Evolutionary conservation across 257 asterid genomes (phyloP).

Genomic region (Gardenia jasminoides): DNA sequence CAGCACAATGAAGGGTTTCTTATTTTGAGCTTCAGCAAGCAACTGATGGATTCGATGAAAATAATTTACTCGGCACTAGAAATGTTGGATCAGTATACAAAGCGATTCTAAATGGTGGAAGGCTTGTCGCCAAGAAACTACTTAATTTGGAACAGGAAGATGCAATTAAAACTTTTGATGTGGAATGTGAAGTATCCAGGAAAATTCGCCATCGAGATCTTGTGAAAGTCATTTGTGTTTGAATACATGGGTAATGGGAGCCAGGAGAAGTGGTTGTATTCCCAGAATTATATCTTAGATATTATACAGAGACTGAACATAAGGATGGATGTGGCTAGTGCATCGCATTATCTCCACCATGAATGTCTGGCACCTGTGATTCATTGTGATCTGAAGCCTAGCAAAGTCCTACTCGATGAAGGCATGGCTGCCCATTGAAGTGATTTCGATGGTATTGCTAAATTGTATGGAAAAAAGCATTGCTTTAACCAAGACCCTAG

Average conservation of each 20-base stretch:
- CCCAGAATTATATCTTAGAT: not conserved
- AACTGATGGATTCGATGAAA: no score
- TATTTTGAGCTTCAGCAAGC: no score
- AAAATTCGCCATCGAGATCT: not conserved
- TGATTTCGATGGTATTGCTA: constrained; percentile 1
- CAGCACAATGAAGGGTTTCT: not conserved
- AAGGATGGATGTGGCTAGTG: not conserved
- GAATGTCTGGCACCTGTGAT: not conserved
- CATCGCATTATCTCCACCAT: not conserved
- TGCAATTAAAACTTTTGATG: not conserved
- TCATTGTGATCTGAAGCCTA: not conserved
- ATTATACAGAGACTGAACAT: not conserved
- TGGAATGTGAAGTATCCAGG: not conserved
- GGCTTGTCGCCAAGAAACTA: not conserved
- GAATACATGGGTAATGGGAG: not conserved
- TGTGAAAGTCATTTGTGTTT: not conserved
- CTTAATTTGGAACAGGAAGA: not conserved
- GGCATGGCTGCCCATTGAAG: not conserved
- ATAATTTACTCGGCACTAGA: not conserved
- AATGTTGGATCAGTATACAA: not conserved
- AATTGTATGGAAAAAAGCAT: not conserved
- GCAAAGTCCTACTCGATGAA: not conserved
- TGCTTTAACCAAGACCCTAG: not conserved
- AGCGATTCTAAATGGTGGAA: not conserved
- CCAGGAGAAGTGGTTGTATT: not conserved